Percentiles rank a stretch among this genome's conserved stretches.
Evolutionary conservation across 257 asterid genomes (phyloP).

Genomic region (Cynanchum wilfordii): DNA sequence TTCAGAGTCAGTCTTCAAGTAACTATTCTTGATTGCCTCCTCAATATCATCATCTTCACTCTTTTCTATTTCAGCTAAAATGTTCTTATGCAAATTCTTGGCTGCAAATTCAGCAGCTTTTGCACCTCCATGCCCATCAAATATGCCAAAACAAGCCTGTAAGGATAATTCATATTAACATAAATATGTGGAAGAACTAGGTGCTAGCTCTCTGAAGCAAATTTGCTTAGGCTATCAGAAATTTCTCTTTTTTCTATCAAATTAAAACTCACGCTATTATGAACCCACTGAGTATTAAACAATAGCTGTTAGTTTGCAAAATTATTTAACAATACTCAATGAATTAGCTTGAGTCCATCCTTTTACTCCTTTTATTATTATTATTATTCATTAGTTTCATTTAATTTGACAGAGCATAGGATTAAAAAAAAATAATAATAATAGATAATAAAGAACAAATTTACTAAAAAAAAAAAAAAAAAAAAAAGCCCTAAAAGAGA

Average conservation of each 20-base stretch:
- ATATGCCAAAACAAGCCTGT: conserved; percentile 65
- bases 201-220: neutral
- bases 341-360: neutral
- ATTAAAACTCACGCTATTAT: neutral
- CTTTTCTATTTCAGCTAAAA: conserved; percentile 38
- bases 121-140: conserved; percentile 79
- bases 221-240: neutral
- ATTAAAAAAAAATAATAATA: neutral
- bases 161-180: conserved; percentile 3
- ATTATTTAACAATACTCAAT: neutral
- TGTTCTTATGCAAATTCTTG: conserved; percentile 40
- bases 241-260: neutral
- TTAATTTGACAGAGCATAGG: neutral
- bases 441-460: neutral
- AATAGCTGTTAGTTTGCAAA: neutral
- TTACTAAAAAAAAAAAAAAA: neutral
- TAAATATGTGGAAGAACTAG: neutral
- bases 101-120: conserved; percentile 78
- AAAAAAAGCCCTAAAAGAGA: neutral
- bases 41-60: conserved; percentile 27
- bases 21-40: conserved; percentile 54
- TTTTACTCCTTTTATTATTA: too few species aligned
- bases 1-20: conserved; percentile 63
- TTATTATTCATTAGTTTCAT: neutral
- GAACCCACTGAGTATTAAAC: too few species aligned